Conservation (phyloP, 2,329 filamentous ascomycete species). For the Aspergillus aculeatus region DNA sequence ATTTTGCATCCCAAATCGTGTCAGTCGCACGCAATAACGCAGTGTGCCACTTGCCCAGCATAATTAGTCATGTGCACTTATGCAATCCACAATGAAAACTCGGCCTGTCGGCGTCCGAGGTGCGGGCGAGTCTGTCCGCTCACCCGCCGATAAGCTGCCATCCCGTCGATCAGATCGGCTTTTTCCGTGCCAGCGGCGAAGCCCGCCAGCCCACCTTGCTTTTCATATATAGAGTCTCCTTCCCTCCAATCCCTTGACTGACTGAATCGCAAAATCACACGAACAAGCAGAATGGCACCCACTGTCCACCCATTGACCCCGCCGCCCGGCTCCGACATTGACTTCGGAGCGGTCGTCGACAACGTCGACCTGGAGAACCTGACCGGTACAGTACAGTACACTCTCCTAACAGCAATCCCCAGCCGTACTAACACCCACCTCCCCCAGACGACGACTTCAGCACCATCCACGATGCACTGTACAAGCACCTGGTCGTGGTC, state of each 20-base stretch:
- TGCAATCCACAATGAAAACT: neutral
- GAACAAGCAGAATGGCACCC: neutral
- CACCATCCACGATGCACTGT: constrained; percentile 64
- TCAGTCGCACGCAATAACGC: too few species aligned
- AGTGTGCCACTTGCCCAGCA: too few species aligned
- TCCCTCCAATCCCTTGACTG: neutral
- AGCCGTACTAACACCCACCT: constrained; percentile 7
- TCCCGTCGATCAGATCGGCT: neutral
- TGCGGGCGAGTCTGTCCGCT: neutral
- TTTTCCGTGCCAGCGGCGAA: neutral
- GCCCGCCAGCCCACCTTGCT: neutral
- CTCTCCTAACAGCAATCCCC: too few species aligned
- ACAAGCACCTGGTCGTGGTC: constrained; percentile 66
- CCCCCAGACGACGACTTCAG: constrained; percentile 62
- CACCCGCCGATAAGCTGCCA: neutral
- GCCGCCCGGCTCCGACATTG: constrained; percentile 40
- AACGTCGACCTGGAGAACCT: constrained; percentile 63
- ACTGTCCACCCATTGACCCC: constrained; percentile 26
- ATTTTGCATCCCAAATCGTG: too few species aligned
- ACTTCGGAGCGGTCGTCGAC: constrained; percentile 62
- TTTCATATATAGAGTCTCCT: neutral
- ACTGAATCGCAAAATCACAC: neutral
- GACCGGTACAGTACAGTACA: constrained; percentile 50
- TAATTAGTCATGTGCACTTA: neutral
- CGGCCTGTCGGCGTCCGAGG: neutral